A percentile compares a stretch with the other conserved stretches of the same genome.
Conservation (phyloP, 805 yeast genomes). For the Wickerhamiella slavikovae region DNA sequence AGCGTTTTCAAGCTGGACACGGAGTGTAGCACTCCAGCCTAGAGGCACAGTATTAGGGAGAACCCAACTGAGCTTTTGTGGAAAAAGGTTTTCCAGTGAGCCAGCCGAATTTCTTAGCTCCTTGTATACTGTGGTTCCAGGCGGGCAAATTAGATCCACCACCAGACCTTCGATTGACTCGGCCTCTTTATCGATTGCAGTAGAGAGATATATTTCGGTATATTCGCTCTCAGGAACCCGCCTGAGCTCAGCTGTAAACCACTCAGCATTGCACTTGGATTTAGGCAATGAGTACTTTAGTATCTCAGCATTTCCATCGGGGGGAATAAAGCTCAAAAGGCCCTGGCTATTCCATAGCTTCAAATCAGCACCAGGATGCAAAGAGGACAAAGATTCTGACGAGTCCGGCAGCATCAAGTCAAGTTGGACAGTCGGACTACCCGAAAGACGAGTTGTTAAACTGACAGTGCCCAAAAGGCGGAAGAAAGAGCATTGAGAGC, state of each 20-base stretch:
- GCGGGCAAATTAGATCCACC: constrained; percentile 22
- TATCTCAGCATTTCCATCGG: constrained; percentile 56
- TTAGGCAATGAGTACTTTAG: constrained; percentile 45
- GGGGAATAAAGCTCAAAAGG: constrained; percentile 53
- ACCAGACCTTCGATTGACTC: constrained; percentile 27
- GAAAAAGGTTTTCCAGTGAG: constrained; percentile 36
- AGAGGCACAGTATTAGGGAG: constrained; percentile 35
- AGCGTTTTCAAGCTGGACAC: constrained; percentile 26
- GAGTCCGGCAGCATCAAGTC: constrained; percentile 2
- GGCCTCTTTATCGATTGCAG: constrained; percentile 26
- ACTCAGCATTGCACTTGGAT: constrained; percentile 27
- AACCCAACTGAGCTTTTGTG: constrained; percentile 37
- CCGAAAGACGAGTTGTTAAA: constrained; percentile 52
- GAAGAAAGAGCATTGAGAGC: constrained; percentile 11
- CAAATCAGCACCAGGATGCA: constrained; percentile 49
- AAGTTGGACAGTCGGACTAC: constrained; percentile 43
- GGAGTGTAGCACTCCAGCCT: constrained; percentile 47
- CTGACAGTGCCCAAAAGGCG: constrained; percentile 40
- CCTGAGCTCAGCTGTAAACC: constrained; percentile 32
- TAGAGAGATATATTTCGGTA: constrained; percentile 33
- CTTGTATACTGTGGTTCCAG: constrained; percentile 20
- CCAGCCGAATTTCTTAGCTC: constrained; percentile 55
- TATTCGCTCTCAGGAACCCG: constrained; percentile 30
- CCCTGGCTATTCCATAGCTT: constrained; percentile 32
- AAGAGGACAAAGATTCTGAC: constrained; percentile 24